Conservation (phyloP, 257 asterid species). For the Paulownia fortunei region DNA sequence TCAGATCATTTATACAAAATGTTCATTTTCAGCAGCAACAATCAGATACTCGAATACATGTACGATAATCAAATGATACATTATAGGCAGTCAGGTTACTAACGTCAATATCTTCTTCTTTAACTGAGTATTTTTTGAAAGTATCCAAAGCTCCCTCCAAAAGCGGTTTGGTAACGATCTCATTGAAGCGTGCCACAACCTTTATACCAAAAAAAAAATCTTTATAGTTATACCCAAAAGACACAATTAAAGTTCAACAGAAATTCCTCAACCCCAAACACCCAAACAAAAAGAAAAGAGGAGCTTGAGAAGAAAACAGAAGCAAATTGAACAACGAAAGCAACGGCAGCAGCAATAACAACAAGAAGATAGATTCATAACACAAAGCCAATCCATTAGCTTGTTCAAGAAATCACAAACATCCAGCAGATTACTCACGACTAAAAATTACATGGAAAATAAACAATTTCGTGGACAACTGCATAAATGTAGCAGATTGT, state of each 20-base stretch:
- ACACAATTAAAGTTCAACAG: neutral
- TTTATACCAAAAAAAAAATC: constrained; percentile 38
- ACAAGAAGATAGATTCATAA: neutral
- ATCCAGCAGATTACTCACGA: neutral
- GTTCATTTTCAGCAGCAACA: neutral
- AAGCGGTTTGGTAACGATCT: constrained; percentile 81
- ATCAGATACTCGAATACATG: constrained; percentile 1
- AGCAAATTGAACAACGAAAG: neutral
- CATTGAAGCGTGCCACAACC: constrained; percentile 99
- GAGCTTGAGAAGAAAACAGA: neutral
- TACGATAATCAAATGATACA: constrained; percentile 3
- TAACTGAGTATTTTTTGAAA: constrained; percentile 80
- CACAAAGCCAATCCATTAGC: neutral
- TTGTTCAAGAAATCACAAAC: neutral
- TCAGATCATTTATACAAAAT: constrained; percentile 3
- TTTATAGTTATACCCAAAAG: neutral
- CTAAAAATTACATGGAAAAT: neutral
- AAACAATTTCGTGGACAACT: neutral
- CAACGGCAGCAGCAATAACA: neutral
- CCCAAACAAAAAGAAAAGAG: neutral
- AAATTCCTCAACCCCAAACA: neutral
- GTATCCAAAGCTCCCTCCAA: constrained; percentile 94
- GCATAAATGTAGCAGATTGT: neutral
- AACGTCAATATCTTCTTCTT: constrained; percentile 89
- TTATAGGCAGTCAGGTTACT: constrained; percentile 31